Conservation (phyloP, 257 asterid species). For the Thymus quinquecostatus region DNA sequence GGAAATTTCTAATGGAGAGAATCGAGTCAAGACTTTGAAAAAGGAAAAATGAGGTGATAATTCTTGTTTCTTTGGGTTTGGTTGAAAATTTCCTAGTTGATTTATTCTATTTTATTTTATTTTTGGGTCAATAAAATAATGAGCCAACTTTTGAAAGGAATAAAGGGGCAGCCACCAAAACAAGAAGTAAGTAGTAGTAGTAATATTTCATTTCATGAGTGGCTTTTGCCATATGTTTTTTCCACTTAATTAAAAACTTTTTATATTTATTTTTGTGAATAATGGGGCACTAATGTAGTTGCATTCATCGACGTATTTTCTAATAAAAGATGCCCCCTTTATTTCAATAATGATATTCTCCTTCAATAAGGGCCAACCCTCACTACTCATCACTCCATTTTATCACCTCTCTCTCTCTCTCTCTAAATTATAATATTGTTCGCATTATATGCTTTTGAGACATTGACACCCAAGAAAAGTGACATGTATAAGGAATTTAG, state of each 20-base stretch:
- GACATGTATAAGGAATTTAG: neutral
- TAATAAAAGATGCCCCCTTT: conserved; percentile 13
- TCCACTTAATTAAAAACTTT: conserved; percentile 27
- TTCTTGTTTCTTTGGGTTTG: neutral
- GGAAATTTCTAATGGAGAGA: conserved; percentile 24
- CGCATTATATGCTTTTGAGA: neutral
- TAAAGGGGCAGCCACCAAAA: conserved; percentile 39
- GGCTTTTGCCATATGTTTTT: conserved; percentile 28
- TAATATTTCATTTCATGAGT: neutral
- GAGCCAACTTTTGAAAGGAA: conserved; percentile 41
- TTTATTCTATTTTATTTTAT: neutral
- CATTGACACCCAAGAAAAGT: conserved; percentile 2
- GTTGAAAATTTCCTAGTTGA: neutral
- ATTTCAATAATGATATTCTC: neutral
- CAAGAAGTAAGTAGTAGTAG: neutral
- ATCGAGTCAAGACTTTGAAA: conserved; percentile 11
- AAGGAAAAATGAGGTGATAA: neutral
- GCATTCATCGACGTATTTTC: conserved; percentile 8
- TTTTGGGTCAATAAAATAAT: conserved; percentile 18
- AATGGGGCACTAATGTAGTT: conserved; percentile 24
- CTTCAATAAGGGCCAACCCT: conserved; percentile 13
- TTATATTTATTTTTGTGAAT: conserved; percentile 8
- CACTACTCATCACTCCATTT: conserved; percentile 2
- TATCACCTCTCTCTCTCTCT: too few species aligned
- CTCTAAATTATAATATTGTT: neutral